phyloP scores from a whole-genome alignment of 345 rosid genomes.

The Salix caprea region DNA sequence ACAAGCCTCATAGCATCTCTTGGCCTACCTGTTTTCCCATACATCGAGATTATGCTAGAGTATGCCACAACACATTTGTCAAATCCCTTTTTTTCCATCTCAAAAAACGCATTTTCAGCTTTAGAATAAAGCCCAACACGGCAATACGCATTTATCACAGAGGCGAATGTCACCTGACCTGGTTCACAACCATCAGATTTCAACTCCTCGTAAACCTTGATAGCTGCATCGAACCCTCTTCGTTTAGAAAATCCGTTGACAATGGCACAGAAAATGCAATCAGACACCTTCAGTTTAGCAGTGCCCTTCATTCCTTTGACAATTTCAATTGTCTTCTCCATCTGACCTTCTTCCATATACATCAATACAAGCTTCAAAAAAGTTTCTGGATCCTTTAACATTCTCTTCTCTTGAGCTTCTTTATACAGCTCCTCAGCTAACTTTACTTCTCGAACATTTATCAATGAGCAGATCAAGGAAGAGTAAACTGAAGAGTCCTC shows the following conservation, averaged over 20 bases:
- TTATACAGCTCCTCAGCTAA: constrained; percentile 49
- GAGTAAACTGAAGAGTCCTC: constrained; percentile 48
- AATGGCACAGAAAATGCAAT: constrained; percentile 68
- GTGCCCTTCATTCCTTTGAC: constrained; percentile 49
- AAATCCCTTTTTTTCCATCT: constrained; percentile 67
- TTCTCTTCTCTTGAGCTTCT: constrained; percentile 53
- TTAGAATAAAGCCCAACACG: constrained; percentile 46
- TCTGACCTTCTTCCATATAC: constrained; percentile 52
- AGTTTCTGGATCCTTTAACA: constrained; percentile 63
- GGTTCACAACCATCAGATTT: constrained; percentile 49
- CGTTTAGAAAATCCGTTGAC: constrained; percentile 62
- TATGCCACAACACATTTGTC: constrained; percentile 78
- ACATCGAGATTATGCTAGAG: constrained; percentile 71
- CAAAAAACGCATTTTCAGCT: constrained; percentile 57
- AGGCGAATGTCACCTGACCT: constrained; percentile 88
- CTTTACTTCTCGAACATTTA: constrained; percentile 31
- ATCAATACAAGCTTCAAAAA: constrained; percentile 67
- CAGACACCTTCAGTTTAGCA: constrained; percentile 48
- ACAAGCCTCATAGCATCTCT: constrained; percentile 64
- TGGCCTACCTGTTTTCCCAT: constrained; percentile 60
- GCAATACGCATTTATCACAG: constrained; percentile 59
- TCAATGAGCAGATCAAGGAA: constrained; percentile 52
- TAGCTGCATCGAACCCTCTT: constrained; percentile 56
- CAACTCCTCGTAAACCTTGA: constrained; percentile 49
- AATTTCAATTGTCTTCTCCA: constrained; percentile 58